Conservation (phyloP, 2,329 filamentous ascomycete species). For the Paraphaeosphaeria minitans region DNA sequence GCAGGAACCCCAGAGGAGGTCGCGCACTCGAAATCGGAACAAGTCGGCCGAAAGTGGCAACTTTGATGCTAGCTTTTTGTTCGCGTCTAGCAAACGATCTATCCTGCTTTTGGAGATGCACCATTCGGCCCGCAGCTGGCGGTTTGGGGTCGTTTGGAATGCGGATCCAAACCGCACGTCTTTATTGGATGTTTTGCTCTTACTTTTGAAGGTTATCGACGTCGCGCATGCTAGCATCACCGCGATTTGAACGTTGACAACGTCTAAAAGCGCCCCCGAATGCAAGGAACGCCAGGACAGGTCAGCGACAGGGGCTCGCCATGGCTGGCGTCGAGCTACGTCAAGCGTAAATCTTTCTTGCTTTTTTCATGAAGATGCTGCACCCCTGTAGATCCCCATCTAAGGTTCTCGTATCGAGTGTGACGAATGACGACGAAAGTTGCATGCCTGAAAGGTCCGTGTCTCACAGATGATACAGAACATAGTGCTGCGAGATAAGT, state of each 20-base stretch:
- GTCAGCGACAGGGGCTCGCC: no score
- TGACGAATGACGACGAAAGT: no score
- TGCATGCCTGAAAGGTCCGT: no score
- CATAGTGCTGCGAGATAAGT: no score
- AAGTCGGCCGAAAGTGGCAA: conserved; percentile 8
- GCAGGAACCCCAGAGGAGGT: conserved; percentile 2
- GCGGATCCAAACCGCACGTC: conserved; percentile 8
- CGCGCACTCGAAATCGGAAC: conserved; percentile 7
- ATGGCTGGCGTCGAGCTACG: not conserved
- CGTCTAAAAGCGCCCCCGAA: not conserved
- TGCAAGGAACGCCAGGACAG: not conserved
- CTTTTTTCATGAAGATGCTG: conserved; percentile 2
- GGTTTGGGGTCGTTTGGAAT: conserved; percentile 13
- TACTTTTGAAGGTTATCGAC: not conserved
- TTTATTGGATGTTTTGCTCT: conserved; percentile 8
- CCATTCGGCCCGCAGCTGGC: conserved; percentile 12
- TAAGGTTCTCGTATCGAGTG: not conserved
- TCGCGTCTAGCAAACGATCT: conserved; percentile 9
- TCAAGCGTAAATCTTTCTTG: not conserved
- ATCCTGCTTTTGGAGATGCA: conserved; percentile 9
- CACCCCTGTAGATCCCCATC: not conserved
- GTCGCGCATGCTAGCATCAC: not conserved
- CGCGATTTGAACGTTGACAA: not conserved
- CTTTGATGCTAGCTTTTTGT: conserved; percentile 15
- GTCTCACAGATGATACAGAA: no score